Evolutionary conservation across 2,329 filamentous ascomycete genomes (phyloP).

Genomic region (Xylaria sp.): DNA sequence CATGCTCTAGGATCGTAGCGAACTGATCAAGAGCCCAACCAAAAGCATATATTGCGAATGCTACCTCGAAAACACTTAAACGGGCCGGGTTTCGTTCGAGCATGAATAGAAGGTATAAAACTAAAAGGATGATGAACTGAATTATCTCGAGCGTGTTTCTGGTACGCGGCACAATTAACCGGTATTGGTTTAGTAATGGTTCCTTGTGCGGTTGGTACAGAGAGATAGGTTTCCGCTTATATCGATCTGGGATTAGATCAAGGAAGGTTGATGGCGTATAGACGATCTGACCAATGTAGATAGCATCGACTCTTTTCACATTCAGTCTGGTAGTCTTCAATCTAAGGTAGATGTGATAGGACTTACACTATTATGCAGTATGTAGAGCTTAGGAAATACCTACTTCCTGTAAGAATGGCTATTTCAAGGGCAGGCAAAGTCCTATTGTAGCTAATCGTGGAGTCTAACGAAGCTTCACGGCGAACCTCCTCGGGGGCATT

Average conservation of each 20-base stretch:
- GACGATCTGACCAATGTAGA: slow-evolving; percentile 82
- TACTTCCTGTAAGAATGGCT: slow-evolving; percentile 84
- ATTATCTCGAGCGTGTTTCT: slow-evolving; percentile 78
- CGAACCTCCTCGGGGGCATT: slow-evolving; percentile 77
- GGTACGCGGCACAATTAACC: slow-evolving; percentile 82
- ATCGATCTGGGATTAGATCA: slow-evolving; percentile 86
- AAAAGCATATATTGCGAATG: slow-evolving; percentile 78
- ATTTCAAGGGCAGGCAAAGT: slow-evolving; percentile 83
- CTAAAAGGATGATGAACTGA: slow-evolving; percentile 77
- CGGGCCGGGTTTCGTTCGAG: slow-evolving; percentile 68
- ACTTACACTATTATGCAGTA: slow-evolving; percentile 79
- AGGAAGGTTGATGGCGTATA: slow-evolving; percentile 86
- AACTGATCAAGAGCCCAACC: slow-evolving; percentile 85
- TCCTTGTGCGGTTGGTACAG: slow-evolving; percentile 82
- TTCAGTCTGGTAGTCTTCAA: slow-evolving; percentile 29
- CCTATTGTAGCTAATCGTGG: slow-evolving; percentile 62
- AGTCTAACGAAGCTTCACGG: slow-evolving; percentile 64
- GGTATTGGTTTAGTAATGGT: slow-evolving; percentile 84
- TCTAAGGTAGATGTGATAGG: not conserved
- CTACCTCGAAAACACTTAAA: slow-evolving; percentile 69
- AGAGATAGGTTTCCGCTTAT: slow-evolving; percentile 84
- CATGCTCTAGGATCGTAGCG: slow-evolving; percentile 80
- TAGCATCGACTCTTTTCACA: slow-evolving; percentile 72
- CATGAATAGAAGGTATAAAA: slow-evolving; percentile 80
- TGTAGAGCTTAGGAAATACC: slow-evolving; percentile 79